Base-by-base conservation (phyloP, 805 yeast genomes). In the Starmerella lactis-condensi region DNA sequence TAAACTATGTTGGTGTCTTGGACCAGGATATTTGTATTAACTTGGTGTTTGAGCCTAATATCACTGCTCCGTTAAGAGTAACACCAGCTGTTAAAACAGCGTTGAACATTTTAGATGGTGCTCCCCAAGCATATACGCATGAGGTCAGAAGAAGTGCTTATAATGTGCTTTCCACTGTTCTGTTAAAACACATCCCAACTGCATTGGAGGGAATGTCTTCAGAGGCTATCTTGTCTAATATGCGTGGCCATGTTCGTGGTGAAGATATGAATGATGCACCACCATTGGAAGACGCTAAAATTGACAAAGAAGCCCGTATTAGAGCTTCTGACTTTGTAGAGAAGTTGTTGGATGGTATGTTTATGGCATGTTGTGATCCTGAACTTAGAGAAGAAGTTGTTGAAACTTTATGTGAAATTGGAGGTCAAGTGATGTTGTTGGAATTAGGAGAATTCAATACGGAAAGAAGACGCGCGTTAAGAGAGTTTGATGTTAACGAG, bases 51-150 rank as follows among this genome's bases (percentile, higher is more conserved):
- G 72, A 77, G 39, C 60, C 57, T 3, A 64, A 65, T 30, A 17
- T 33, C 2, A 22, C 6, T 5, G 67, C 76, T 3, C 74, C 83
- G 1, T 61, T 89, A 19, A 72, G 89, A 1, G 61, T 89, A 17
- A 75, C 94, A 0, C 75, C 93, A 0, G 94, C 89, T 17, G 61
- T 85, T 4, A 64, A 68, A 23, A 67, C 85, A 3, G 94, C 95
- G 0, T 58, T 83, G 24, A 67, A 67, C 16, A 63, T 85, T 7
- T 53, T 89, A 31, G 76, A 75, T 35, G 83, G 79, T 46, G 67
- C 69, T 6, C 48, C 61, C 12, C 45, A 50, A 4, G 32, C 29
- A 5, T 58, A 73, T 39, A 51, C 61, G 5, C 77, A 74, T 40
- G 33, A 27, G 13, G 79, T 81, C 50, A 62, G 91, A 31, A 60